Conservation (phyloP, 106 monocot genomes). For the Vanilla planifolia region DNA sequence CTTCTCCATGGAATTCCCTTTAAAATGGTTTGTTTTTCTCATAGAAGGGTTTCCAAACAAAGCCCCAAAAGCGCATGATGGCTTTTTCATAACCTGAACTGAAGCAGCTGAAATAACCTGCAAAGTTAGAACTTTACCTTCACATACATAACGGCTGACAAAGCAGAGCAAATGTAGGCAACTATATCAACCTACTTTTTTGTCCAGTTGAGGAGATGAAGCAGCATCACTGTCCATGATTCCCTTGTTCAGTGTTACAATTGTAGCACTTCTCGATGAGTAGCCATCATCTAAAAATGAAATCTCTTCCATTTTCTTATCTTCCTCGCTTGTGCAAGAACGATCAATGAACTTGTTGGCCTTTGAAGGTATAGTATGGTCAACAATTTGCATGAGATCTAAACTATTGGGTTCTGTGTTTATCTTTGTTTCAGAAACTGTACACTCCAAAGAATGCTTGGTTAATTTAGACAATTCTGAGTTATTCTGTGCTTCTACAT, state of each 20-base stretch:
- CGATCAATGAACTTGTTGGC: background rate
- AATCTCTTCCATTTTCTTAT: slow-evolving; percentile 1
- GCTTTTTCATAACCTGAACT: slow-evolving; percentile 53
- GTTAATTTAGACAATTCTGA: background rate
- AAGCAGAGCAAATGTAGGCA: background rate
- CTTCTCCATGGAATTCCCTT: slow-evolving; percentile 22
- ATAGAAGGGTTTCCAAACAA: slow-evolving; percentile 53
- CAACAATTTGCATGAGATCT: background rate
- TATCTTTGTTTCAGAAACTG: slow-evolving; percentile 9
- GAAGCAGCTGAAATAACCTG: slow-evolving; percentile 35
- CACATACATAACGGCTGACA: background rate
- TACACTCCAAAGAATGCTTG: slow-evolving; percentile 11
- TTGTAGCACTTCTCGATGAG: background rate
- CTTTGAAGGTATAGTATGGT: background rate
- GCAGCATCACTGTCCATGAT: slow-evolving; percentile 5
- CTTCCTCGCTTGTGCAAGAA: background rate
- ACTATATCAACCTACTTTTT: slow-evolving; percentile 9
- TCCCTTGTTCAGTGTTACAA: slow-evolving; percentile 14
- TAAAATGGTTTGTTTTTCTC: slow-evolving; percentile 20
- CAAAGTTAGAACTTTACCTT: background rate
- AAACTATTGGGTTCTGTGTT: background rate
- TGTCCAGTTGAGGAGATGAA: slow-evolving; percentile 4
- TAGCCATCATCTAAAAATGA: slow-evolving; percentile 6
- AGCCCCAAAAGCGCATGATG: slow-evolving; percentile 56
- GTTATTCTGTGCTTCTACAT: slow-evolving; percentile 3